phyloP scores from a whole-genome alignment of 331 rosid species.

The Quercus lobata region DNA sequence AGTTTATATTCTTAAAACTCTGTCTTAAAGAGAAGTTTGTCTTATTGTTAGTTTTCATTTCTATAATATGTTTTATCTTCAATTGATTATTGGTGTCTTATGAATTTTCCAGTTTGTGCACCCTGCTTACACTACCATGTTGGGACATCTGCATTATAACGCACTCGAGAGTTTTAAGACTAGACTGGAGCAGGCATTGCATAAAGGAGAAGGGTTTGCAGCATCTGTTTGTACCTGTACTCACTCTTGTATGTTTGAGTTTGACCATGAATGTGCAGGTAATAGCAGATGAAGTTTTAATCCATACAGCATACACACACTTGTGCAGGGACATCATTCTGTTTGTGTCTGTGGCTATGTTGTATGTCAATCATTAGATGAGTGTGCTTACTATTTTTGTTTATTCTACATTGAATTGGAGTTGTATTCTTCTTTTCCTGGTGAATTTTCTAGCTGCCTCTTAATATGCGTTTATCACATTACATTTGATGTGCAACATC shows the following conservation, averaged over 20 bases:
- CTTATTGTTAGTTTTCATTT: not conserved
- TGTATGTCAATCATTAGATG: slow-evolving; percentile 2
- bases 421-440: not conserved
- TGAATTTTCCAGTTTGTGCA: slow-evolving; percentile 53
- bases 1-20: not conserved
- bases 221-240: slow-evolving; percentile 46
- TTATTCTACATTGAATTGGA: not conserved
- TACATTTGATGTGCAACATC: not conserved
- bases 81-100: not conserved
- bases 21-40: not conserved
- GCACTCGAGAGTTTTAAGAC: slow-evolving; percentile 58
- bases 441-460: not conserved
- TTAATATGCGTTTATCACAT: not conserved
- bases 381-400: not conserved
- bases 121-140: slow-evolving; percentile 53
- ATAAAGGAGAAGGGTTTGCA: slow-evolving; percentile 75
- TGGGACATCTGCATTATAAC: slow-evolving; percentile 65
- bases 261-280: slow-evolving; percentile 81
- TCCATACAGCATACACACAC: slow-evolving; percentile 3
- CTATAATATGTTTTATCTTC: not conserved
- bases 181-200: slow-evolving; percentile 56
- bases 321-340: not conserved
- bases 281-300: slow-evolving; percentile 15
- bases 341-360: slow-evolving; percentile 10
- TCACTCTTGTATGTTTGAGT: slow-evolving; percentile 42